Evolutionary conservation across 345 rosid species (phyloP).

Genomic region (Pugionium dolabratum): DNA sequence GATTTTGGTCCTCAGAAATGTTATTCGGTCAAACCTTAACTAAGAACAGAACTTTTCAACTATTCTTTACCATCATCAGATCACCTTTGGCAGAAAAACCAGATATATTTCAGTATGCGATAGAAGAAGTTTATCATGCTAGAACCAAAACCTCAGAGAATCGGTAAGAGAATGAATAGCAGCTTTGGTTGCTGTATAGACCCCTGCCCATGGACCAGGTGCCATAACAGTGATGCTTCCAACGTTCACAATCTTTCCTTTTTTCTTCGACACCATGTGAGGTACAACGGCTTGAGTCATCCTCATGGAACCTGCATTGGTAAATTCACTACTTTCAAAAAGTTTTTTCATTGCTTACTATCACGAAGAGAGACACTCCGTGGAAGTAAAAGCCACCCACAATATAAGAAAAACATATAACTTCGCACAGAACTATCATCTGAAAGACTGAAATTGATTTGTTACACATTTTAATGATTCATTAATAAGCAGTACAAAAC

Average conservation of each 20-base stretch:
- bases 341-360: not conserved
- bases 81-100: not conserved
- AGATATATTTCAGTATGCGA: not conserved
- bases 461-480: not conserved
- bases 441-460: not conserved
- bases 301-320: slow-evolving; percentile 64
- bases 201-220: slow-evolving; percentile 80
- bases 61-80: too few relatives aligned
- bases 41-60: not conserved
- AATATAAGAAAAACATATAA: too few relatives aligned
- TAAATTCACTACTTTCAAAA: not conserved
- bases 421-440: not conserved
- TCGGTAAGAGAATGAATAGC: slow-evolving; percentile 83
- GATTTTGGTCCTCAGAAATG: not conserved
- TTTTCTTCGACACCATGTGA: slow-evolving; percentile 75
- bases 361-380: not conserved
- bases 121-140: not conserved
- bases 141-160: slow-evolving; percentile 58
- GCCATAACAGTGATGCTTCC: slow-evolving; percentile 64
- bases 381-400: not conserved
- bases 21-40: slow-evolving; percentile 3
- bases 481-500: not conserved
- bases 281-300: slow-evolving; percentile 85
- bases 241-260: slow-evolving; percentile 72
- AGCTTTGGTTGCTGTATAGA: slow-evolving; percentile 81